These are phyloP conservation scores for Metrosideros polymorpha DNA, from an alignment of 441 rosid species.

Conservation along the genomic window DNA sequence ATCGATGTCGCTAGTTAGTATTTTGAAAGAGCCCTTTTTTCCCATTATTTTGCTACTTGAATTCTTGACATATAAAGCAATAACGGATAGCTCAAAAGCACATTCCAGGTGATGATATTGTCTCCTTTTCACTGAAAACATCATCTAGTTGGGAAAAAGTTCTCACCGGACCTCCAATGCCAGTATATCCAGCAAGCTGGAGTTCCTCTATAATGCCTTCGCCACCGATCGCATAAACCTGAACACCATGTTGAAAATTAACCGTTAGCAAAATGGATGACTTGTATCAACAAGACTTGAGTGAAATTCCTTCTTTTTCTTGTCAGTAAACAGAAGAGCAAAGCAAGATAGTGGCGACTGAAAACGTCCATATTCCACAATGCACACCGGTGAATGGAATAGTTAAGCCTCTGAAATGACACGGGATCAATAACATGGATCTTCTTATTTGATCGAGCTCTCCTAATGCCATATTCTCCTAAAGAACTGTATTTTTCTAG, in stretches of 20 bases:
- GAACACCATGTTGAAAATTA: background rate
- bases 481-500: background rate
- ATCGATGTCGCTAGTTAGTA: background rate
- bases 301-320: background rate
- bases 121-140: background rate
- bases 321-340: background rate
- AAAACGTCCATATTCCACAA: background rate
- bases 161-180: conserved; percentile 65
- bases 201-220: conserved; percentile 60
- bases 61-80: background rate
- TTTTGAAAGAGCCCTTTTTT: background rate
- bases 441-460: background rate
- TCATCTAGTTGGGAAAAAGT: background rate
- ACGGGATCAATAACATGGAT: background rate
- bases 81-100: background rate
- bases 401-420: background rate
- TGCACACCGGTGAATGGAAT: background rate
- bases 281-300: background rate
- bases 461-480: background rate
- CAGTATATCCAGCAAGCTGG: conserved; percentile 46
- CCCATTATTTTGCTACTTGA: background rate
- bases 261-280: background rate
- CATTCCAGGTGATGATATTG: background rate
- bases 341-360: background rate
- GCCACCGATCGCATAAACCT: conserved; percentile 68